A percentile compares a stretch with the other conserved stretches of the same genome.
These are phyloP conservation scores for Prunus yedoensis DNA, from an alignment of 331 rosid species.

Conservation along the genomic window DNA sequence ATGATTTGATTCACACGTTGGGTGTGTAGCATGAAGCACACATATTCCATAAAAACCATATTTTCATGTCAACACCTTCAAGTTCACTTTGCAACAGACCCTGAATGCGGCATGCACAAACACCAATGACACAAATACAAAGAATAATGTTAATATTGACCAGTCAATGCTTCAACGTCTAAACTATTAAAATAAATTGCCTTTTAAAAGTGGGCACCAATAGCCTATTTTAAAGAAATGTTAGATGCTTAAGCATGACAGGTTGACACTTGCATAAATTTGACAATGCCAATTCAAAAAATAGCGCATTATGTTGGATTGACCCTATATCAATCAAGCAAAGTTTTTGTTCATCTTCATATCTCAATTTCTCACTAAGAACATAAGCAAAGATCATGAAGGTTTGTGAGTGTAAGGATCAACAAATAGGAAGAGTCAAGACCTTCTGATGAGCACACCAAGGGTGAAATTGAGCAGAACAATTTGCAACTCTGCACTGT, in stretches of 20 bases:
- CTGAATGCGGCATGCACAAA: constrained; percentile 27
- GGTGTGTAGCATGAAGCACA: constrained; percentile 48
- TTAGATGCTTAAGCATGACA: no score
- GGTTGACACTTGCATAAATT: no score
- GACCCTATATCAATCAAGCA: background rate
- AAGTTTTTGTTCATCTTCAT: background rate
- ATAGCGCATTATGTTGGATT: background rate
- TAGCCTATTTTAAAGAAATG: background rate
- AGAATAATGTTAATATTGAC: background rate
- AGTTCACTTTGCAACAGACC: constrained; percentile 64
- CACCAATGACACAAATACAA: background rate
- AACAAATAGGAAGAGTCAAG: constrained; percentile 4
- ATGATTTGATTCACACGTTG: constrained; percentile 26
- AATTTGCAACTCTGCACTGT: constrained; percentile 54
- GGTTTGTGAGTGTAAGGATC: background rate
- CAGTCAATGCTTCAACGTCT: background rate
- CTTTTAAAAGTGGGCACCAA: background rate
- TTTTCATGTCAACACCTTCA: constrained; percentile 55
- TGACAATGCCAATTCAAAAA: background rate
- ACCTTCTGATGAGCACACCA: constrained; percentile 84
- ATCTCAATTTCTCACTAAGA: no score
- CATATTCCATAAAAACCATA: constrained; percentile 68
- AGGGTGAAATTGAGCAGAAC: constrained; percentile 66
- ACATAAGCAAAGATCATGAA: background rate
- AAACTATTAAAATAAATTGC: background rate